Evolutionary conservation across 2,329 filamentous ascomycete genomes (phyloP).

Genomic region (Venturia oleaginea): DNA sequence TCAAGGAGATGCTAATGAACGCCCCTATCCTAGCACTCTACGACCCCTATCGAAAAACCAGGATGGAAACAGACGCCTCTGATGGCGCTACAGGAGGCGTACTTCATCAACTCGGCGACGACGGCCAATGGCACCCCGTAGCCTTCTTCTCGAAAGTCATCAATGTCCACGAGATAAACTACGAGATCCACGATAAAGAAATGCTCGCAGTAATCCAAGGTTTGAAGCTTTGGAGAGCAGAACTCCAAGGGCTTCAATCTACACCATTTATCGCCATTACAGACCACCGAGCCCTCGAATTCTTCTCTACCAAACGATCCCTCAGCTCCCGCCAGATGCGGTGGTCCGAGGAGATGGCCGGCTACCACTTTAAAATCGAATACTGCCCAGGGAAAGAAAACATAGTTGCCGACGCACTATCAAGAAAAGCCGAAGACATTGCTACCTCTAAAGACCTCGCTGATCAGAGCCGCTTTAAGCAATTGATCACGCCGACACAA

Average conservation of each 20-base stretch:
- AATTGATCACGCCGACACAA: too few relatives aligned
- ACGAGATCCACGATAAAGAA: slow-evolving; percentile 29
- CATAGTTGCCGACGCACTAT: neutral
- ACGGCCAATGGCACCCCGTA: slow-evolving; percentile 15
- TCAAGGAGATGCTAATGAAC: slow-evolving; percentile 18
- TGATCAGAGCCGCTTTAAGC: too few relatives aligned
- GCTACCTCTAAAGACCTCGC: neutral
- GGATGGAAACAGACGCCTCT: slow-evolving; percentile 21
- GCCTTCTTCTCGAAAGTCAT: slow-evolving; percentile 22
- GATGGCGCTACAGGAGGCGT: slow-evolving; percentile 14
- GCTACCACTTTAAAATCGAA: slow-evolving; percentile 21
- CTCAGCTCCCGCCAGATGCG: slow-evolving; percentile 19
- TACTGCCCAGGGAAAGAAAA: slow-evolving; percentile 17
- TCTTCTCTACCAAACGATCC: slow-evolving; percentile 21
- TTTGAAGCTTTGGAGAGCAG: slow-evolving; percentile 21
- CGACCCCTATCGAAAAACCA: slow-evolving; percentile 15
- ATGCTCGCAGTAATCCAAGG: slow-evolving; percentile 24
- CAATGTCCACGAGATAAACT: slow-evolving; percentile 22
- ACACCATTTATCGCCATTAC: slow-evolving; percentile 19
- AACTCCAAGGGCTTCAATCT: slow-evolving; percentile 16
- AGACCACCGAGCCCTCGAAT: slow-evolving; percentile 23
- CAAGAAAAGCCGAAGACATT: neutral
- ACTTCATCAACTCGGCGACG: slow-evolving; percentile 16
- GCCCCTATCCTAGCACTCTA: slow-evolving; percentile 18
- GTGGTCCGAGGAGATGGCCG: slow-evolving; percentile 19